These are phyloP conservation scores for Talaromyces sp. DNA, from an alignment of 2,329 filamentous ascomycete species.

Conservation along the genomic window DNA sequence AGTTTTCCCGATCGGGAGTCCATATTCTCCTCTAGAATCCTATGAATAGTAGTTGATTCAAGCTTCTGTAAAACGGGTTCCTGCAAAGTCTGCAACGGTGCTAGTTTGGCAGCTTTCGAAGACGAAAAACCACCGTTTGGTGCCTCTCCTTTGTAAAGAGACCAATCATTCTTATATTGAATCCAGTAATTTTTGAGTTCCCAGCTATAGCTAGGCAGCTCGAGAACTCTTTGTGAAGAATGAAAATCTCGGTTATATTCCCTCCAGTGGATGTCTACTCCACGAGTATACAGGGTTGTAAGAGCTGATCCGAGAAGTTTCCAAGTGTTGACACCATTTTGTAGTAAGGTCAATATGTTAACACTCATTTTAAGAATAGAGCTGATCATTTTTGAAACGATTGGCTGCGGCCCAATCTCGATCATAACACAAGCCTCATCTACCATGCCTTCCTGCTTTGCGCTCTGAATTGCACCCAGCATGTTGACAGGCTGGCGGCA, in stretches of 20 bases:
- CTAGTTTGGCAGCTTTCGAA: slow-evolving; percentile 16
- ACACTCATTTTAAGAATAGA: not conserved
- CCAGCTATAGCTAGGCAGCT: slow-evolving; percentile 61
- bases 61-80: slow-evolving; percentile 16
- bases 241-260: slow-evolving; percentile 59
- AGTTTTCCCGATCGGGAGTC: not conserved
- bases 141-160: slow-evolving; percentile 59
- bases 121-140: not conserved
- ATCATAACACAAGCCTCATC: not conserved
- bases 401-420: slow-evolving; percentile 3
- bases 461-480: not conserved
- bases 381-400: not conserved
- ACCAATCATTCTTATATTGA: slow-evolving; percentile 68
- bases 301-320: not conserved
- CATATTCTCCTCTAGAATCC: slow-evolving; percentile 16
- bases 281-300: not conserved
- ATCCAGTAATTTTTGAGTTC: slow-evolving; percentile 70
- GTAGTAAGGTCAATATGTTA: slow-evolving; percentile 21
- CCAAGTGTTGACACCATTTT: slow-evolving; percentile 34
- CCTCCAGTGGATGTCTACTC: slow-evolving; percentile 56
- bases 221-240: slow-evolving; percentile 10
- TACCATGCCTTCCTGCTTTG: not conserved
- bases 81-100: not conserved
- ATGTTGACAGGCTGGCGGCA: slow-evolving; percentile 29
- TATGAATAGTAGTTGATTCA: not conserved